A percentile compares a stretch with the other conserved stretches of the same genome.
These are phyloP conservation scores for Acacia melanoxylon DNA, from an alignment of 306 rosid genomes.

Conservation along the genomic window DNA sequence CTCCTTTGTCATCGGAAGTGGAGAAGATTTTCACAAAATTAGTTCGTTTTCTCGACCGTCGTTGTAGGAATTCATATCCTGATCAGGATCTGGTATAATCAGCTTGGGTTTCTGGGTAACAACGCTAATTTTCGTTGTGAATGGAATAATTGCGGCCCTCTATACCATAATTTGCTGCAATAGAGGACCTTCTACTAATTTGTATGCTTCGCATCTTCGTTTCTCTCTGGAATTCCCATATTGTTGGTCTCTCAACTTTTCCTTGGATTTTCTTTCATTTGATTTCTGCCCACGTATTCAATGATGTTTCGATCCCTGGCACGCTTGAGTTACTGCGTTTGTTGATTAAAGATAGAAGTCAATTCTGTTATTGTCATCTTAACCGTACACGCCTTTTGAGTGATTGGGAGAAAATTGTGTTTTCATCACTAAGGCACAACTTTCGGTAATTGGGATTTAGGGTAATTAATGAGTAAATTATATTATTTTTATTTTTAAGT, in stretches of 20 bases:
- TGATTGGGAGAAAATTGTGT: neutral
- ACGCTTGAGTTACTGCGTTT: constrained; percentile 24
- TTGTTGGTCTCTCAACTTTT: neutral
- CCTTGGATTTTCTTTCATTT: neutral
- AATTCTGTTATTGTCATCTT: neutral
- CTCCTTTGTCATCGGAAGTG: too few relatives aligned
- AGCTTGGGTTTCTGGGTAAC: constrained; percentile 82
- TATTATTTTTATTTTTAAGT: too few relatives aligned
- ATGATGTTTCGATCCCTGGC: neutral
- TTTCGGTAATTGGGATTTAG: too few relatives aligned
- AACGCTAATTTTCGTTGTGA: constrained; percentile 61
- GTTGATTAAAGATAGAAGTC: constrained; percentile 5
- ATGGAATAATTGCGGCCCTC: constrained; percentile 74
- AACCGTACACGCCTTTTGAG: neutral
- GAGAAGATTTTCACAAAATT: too few relatives aligned
- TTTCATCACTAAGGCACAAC: neutral
- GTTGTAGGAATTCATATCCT: constrained; percentile 44
- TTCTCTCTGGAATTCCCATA: neutral
- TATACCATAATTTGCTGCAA: constrained; percentile 82
- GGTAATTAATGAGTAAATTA: too few relatives aligned
- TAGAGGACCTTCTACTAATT: constrained; percentile 77
- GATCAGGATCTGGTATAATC: constrained; percentile 55
- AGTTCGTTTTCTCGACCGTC: neutral
- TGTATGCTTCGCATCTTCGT: constrained; percentile 42
- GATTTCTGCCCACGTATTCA: neutral